Evolutionary conservation across 345 rosid genomes (phyloP).

Genomic region (Balakata baccata): DNA sequence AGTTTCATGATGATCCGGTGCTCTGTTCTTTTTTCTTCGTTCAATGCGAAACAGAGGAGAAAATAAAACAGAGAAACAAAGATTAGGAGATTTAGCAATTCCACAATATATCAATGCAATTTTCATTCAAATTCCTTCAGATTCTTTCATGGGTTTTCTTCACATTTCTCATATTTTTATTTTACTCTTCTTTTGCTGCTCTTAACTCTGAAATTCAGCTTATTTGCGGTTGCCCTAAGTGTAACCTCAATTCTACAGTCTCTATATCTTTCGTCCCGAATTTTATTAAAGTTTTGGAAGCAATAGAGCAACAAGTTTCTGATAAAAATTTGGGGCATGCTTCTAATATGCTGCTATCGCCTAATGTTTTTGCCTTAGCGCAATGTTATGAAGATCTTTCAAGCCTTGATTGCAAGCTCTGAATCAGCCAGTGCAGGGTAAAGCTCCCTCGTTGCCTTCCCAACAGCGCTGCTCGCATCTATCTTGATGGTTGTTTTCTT

Average conservation of each 20-base stretch:
- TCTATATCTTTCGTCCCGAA: not conserved
- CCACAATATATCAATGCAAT: conserved; percentile 30
- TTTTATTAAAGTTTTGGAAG: conserved; percentile 24
- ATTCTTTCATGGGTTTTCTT: conserved; percentile 8
- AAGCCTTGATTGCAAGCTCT: conserved; percentile 37
- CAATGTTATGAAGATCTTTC: conserved; percentile 53
- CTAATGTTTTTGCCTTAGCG: conserved; percentile 34
- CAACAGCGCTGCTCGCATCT: conserved; percentile 45
- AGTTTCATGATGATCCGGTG: conserved; percentile 1
- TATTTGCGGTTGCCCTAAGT: conserved; percentile 10
- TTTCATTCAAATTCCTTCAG: conserved; percentile 14
- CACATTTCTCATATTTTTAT: not conserved
- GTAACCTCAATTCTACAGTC: not conserved
- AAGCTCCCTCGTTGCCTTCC: conserved; percentile 33
- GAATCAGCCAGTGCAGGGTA: conserved; percentile 35
- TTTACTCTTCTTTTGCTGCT: not conserved
- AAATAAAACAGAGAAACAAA: not conserved
- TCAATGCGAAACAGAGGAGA: not conserved
- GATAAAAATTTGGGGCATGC: conserved; percentile 15
- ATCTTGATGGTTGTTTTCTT: conserved; percentile 64
- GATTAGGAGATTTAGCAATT: not conserved
- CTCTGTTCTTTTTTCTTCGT: conserved; percentile 1
- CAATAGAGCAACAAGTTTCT: not conserved
- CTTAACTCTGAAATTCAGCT: conserved; percentile 8
- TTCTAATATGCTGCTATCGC: conserved; percentile 17